These are phyloP conservation scores for Auriscalpium microsporum DNA, from an alignment of 768 basidiomycete genomes.

Conservation along the genomic window DNA sequence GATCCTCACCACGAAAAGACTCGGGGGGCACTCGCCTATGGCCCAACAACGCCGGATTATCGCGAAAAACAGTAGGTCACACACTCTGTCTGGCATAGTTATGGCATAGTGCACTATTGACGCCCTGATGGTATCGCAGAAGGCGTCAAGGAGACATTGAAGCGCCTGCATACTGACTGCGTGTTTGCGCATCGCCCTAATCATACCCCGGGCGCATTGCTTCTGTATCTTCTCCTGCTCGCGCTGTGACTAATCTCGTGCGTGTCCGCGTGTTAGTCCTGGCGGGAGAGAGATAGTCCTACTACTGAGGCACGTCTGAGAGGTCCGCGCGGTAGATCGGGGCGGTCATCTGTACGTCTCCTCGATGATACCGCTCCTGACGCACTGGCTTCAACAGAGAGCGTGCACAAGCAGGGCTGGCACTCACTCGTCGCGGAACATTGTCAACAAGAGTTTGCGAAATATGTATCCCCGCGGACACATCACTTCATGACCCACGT, in stretches of 20 bases:
- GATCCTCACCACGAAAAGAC: slow-evolving; percentile 50
- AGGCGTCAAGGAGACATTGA: slow-evolving; percentile 27
- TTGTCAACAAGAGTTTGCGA: slow-evolving; percentile 27
- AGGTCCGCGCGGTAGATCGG: slow-evolving; percentile 46
- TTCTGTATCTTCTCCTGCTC: not conserved
- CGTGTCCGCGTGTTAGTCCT: slow-evolving; percentile 20
- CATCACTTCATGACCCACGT: too few species aligned
- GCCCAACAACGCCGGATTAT: slow-evolving; percentile 32
- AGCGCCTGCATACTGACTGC: slow-evolving; percentile 45
- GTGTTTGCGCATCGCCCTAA: slow-evolving; percentile 47
- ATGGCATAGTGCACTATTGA: slow-evolving; percentile 38
- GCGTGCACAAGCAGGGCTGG: slow-evolving; percentile 43
- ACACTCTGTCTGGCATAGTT: not conserved
- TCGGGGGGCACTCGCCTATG: slow-evolving; percentile 43
- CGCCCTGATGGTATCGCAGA: slow-evolving; percentile 25
- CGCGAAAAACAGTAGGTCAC: slow-evolving; percentile 23
- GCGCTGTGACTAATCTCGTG: not conserved
- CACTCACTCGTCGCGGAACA: slow-evolving; percentile 46
- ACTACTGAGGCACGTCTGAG: slow-evolving; percentile 45
- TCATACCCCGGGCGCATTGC: slow-evolving; percentile 19
- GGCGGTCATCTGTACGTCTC: slow-evolving; percentile 30
- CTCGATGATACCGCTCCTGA: not conserved
- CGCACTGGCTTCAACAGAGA: slow-evolving; percentile 18
- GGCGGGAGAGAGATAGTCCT: slow-evolving; percentile 38
- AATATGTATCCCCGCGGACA: too few species aligned